phyloP scores from a whole-genome alignment of 1,139 yeast species.

The Blastobotrys malaysiensis region DNA sequence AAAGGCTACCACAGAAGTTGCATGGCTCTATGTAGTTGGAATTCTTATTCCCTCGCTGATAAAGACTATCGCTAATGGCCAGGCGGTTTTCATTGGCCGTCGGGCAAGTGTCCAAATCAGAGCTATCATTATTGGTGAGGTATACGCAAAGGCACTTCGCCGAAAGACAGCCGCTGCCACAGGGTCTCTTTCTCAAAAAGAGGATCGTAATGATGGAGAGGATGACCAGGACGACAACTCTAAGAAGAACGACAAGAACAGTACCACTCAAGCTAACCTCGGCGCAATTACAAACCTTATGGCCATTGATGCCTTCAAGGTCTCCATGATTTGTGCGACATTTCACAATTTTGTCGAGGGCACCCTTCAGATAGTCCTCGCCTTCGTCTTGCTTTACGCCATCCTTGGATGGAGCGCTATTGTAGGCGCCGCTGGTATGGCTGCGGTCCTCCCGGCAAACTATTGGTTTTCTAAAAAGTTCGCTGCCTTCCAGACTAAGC shows the following conservation, averaged over 20 bases:
- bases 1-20: slow-evolving; percentile 51
- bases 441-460: slow-evolving; percentile 70
- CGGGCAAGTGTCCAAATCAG: slow-evolving; percentile 82
- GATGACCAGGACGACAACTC: slow-evolving; percentile 17
- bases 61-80: not conserved
- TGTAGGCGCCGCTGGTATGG: slow-evolving; percentile 66
- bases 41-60: slow-evolving; percentile 3
- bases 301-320: slow-evolving; percentile 93
- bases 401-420: slow-evolving; percentile 87
- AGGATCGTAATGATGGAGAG: not conserved
- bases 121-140: slow-evolving; percentile 77
- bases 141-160: slow-evolving; percentile 82
- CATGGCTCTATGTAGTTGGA: slow-evolving; percentile 10
- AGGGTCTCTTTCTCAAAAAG: not conserved
- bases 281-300: slow-evolving; percentile 92
- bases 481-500: slow-evolving; percentile 61
- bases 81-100: slow-evolving; percentile 64
- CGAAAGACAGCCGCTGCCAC: slow-evolving; percentile 52
- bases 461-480: slow-evolving; percentile 57
- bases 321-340: slow-evolving; percentile 84
- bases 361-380: slow-evolving; percentile 59
- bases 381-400: slow-evolving; percentile 59
- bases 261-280: no score
- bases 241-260: no score
- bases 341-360: slow-evolving; percentile 75